Conservation (phyloP, 495 filamentous ascomycete species). For the Penicillium odoratum region DNA sequence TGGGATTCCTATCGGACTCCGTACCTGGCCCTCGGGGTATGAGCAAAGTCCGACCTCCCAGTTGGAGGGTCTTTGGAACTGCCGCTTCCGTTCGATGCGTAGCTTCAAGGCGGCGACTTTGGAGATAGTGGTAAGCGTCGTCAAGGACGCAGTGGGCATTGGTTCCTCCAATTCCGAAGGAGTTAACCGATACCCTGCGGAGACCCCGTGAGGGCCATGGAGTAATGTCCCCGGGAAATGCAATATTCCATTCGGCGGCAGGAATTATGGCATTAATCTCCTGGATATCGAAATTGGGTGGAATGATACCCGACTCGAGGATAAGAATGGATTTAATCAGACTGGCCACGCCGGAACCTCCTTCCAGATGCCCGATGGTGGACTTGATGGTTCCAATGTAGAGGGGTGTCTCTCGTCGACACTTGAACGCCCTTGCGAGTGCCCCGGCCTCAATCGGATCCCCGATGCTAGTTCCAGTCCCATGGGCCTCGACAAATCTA, state of each 20-base stretch:
- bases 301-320: constrained; percentile 43
- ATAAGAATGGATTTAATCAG: constrained; percentile 40
- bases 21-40: neutral
- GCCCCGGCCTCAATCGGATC: constrained; percentile 58
- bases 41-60: neutral
- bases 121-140: constrained; percentile 3
- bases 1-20: neutral
- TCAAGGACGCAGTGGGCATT: constrained; percentile 46
- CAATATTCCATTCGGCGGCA: constrained; percentile 16
- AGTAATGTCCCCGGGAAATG: constrained; percentile 26
- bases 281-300: constrained; percentile 34
- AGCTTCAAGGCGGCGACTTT: neutral
- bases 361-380: constrained; percentile 49
- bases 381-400: constrained; percentile 43
- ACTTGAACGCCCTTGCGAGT: constrained; percentile 37
- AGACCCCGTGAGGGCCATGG: constrained; percentile 37
- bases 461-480: constrained; percentile 60
- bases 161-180: constrained; percentile 43
- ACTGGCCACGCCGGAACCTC: constrained; percentile 43
- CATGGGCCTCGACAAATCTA: constrained; percentile 33
- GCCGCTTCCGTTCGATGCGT: neutral
- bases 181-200: constrained; percentile 54
- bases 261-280: constrained; percentile 35
- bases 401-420: constrained; percentile 15
- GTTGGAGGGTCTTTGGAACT: neutral